phyloP scores from a whole-genome alignment of 495 filamentous ascomycete species.

The Penicillium arizonense region DNA sequence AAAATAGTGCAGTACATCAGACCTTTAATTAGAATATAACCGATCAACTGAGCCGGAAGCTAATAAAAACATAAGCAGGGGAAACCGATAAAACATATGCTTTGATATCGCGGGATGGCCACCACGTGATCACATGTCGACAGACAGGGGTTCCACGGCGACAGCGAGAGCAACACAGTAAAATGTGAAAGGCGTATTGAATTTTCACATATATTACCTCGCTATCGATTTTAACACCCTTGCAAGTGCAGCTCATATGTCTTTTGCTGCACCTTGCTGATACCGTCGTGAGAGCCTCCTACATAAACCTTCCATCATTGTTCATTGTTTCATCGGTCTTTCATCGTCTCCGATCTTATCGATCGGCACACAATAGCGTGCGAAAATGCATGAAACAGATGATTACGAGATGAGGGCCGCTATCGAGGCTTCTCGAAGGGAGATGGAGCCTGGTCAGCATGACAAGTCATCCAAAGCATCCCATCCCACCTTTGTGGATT shows the following conservation, averaged over 20 bases:
- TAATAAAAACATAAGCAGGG: no score
- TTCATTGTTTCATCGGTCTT: not conserved
- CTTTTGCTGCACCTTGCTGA: no score
- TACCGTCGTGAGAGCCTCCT: not conserved
- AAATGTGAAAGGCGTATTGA: not conserved
- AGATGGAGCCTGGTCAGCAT: not conserved
- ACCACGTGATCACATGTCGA: not conserved
- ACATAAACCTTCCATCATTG: not conserved
- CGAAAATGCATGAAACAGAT: not conserved
- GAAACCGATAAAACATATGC: no score
- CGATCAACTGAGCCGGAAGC: no score
- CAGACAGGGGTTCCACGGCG: slow-evolving; percentile 16
- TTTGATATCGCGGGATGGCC: slow-evolving; percentile 4
- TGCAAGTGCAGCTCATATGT: no score
- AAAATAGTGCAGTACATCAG: no score
- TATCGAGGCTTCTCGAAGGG: slow-evolving; percentile 49
- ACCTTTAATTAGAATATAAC: no score
- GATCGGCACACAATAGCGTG: not conserved
- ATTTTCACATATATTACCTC: not conserved
- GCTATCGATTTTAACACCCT: no score
- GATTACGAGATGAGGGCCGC: slow-evolving; percentile 24
- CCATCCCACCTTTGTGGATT: slow-evolving; percentile 28
- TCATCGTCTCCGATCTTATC: not conserved
- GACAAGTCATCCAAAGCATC: not conserved
- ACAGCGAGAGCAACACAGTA: not conserved